Evolutionary conservation across 2,329 filamentous ascomycete genomes (phyloP).

Genomic region (Cladophialophora bantiana): DNA sequence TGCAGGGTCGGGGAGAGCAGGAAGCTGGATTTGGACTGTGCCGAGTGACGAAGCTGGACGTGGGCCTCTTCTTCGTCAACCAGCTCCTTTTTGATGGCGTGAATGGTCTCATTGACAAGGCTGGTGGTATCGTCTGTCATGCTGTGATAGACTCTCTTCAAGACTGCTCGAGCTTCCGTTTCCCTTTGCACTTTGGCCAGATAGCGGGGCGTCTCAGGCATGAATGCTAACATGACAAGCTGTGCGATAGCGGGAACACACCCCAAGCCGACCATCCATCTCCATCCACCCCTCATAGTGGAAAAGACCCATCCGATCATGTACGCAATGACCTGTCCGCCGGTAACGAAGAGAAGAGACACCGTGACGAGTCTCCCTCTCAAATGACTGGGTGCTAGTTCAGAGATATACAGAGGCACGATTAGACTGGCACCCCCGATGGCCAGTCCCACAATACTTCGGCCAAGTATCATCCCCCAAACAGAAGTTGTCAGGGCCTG

Average conservation of each 20-base stretch:
- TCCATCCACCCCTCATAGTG: constrained; percentile 72
- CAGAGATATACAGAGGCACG: constrained; percentile 85
- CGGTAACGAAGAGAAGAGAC: constrained; percentile 81
- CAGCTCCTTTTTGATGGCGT: constrained; percentile 76
- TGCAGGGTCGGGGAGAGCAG: constrained; percentile 48
- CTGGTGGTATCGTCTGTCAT: constrained; percentile 47
- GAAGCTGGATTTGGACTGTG: constrained; percentile 17
- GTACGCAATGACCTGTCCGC: constrained; percentile 89
- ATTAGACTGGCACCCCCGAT: constrained; percentile 71
- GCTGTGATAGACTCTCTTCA: constrained; percentile 68
- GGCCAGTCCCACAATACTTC: constrained; percentile 56
- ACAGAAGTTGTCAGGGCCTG: constrained; percentile 52
- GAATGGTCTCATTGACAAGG: constrained; percentile 67
- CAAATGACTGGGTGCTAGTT: constrained; percentile 77
- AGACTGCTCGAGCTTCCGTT: constrained; percentile 68
- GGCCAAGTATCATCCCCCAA: constrained; percentile 55
- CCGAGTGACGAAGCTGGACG: constrained; percentile 28
- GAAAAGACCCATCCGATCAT: constrained; percentile 78
- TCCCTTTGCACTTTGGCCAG: constrained; percentile 73
- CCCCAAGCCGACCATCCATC: constrained; percentile 90
- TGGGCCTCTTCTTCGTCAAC: constrained; percentile 67
- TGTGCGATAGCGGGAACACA: constrained; percentile 78
- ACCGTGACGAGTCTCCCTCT: constrained; percentile 83
- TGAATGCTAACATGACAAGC: constrained; percentile 68
- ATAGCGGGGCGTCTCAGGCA: constrained; percentile 92